phyloP scores from a whole-genome alignment of 768 basidiomycete species.

The Amanita phalloides region DNA sequence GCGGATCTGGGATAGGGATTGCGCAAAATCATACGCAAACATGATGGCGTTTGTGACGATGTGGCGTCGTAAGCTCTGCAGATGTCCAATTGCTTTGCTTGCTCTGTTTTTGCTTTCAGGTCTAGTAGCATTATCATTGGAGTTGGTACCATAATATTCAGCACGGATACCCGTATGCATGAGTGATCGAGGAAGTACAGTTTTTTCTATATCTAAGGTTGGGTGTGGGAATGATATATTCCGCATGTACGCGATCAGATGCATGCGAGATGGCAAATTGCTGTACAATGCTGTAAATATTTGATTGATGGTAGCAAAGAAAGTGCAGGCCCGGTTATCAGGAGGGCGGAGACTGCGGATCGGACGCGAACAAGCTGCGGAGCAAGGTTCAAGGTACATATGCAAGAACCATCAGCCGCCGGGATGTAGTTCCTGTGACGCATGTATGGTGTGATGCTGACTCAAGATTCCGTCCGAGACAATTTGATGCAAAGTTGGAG shows the following conservation, averaged over 20 bases:
- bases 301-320: neutral
- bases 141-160: neutral
- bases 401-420: slow-evolving; percentile 17
- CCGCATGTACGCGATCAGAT: neutral
- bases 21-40: neutral
- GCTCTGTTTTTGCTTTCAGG: slow-evolving; percentile 1
- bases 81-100: neutral
- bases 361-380: neutral
- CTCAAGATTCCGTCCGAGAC: neutral
- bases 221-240: neutral
- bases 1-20: slow-evolving; percentile 6
- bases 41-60: neutral
- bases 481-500: slow-evolving; percentile 12
- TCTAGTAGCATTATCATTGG: neutral
- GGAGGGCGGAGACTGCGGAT: neutral
- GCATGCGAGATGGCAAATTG: neutral
- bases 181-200: neutral
- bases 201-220: neutral
- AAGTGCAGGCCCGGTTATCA: neutral
- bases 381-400: neutral
- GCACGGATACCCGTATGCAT: neutral
- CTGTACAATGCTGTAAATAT: neutral
- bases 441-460: neutral
- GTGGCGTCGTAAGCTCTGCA: neutral
- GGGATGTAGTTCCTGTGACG: slow-evolving; percentile 29